phyloP scores from a whole-genome alignment of 1,284 basidiomycete genomes.

The Neotropicomus parvogracilis region DNA sequence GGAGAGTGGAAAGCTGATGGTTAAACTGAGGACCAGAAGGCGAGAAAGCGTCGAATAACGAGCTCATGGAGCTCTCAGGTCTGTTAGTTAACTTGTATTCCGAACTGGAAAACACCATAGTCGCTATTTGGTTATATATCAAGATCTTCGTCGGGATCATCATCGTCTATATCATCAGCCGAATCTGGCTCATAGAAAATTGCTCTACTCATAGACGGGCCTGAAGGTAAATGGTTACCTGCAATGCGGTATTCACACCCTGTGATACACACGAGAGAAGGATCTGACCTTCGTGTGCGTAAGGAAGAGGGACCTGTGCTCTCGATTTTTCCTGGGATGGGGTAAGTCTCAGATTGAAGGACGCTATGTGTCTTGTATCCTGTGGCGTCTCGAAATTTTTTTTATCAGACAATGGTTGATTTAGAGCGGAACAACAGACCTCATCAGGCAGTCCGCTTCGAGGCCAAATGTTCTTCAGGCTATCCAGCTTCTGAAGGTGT shows the following conservation, averaged over 20 bases:
- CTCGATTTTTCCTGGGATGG: constrained; percentile 76
- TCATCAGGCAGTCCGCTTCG: constrained; percentile 37
- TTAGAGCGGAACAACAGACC: constrained; percentile 35
- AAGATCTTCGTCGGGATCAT: constrained; percentile 86
- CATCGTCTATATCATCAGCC: constrained; percentile 85
- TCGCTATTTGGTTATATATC: constrained; percentile 54
- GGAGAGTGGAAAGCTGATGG: constrained; percentile 26
- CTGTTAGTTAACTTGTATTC: background rate
- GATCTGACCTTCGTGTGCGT: constrained; percentile 73
- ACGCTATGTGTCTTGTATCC: constrained; percentile 62
- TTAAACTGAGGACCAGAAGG: constrained; percentile 20
- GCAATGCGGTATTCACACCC: constrained; percentile 4
- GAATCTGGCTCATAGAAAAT: constrained; percentile 82
- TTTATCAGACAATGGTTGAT: constrained; percentile 4
- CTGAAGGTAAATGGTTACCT: constrained; percentile 27
- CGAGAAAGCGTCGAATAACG: constrained; percentile 8
- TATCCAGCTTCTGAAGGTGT: constrained; percentile 45
- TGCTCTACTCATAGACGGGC: constrained; percentile 28
- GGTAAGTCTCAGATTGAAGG: constrained; percentile 88
- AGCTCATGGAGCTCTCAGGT: background rate
- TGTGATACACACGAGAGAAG: background rate
- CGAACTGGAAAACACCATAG: background rate
- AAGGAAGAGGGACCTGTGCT: constrained; percentile 80
- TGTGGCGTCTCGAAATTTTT: constrained; percentile 34
- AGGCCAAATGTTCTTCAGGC: constrained; percentile 46